These are phyloP conservation scores for Polyporus arcularius DNA, from an alignment of 768 basidiomycete species.

Conservation along the genomic window DNA sequence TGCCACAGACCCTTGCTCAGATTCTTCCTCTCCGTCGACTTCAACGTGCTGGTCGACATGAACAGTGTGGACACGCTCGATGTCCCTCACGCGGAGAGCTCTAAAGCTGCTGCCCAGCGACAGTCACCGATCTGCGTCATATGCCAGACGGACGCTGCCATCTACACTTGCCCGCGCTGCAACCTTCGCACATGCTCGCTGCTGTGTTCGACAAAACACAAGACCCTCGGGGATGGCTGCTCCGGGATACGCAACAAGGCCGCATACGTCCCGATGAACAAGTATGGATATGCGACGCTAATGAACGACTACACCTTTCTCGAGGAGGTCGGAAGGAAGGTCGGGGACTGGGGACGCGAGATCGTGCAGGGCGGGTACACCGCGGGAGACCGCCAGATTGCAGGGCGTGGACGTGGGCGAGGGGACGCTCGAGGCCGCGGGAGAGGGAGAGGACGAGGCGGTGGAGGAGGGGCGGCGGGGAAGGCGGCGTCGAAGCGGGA, in stretches of 20 bases:
- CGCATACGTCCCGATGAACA: conserved; percentile 77
- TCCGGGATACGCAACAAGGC: conserved; percentile 74
- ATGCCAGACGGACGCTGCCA: conserved; percentile 50
- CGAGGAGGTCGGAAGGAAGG: conserved; percentile 78
- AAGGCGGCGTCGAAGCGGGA: conserved; percentile 60
- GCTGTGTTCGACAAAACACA: conserved; percentile 69
- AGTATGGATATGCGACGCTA: conserved; percentile 84
- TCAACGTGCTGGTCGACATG: no score
- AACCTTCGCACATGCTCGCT: conserved; percentile 70
- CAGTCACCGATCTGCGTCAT: conserved; percentile 44
- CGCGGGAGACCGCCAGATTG: conserved; percentile 27
- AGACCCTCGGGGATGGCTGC: conserved; percentile 54
- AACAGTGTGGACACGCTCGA: background rate
- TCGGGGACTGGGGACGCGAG: conserved; percentile 72
- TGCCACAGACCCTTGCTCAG: no score
- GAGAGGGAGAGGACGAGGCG: conserved; percentile 30
- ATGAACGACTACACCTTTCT: conserved; percentile 88
- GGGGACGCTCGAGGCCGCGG: conserved; percentile 25
- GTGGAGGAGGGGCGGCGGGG: conserved; percentile 36
- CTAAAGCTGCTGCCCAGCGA: conserved; percentile 21
- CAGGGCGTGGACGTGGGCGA: conserved; percentile 18
- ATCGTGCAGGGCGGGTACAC: conserved; percentile 64
- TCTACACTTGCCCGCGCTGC: conserved; percentile 84
- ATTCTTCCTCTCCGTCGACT: no score
- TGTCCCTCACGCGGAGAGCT: conserved; percentile 9